Percentiles rank a stretch among this genome's conserved stretches.
These are phyloP conservation scores for Clausena lansium DNA, from an alignment of 345 rosid species.

Conservation along the genomic window DNA sequence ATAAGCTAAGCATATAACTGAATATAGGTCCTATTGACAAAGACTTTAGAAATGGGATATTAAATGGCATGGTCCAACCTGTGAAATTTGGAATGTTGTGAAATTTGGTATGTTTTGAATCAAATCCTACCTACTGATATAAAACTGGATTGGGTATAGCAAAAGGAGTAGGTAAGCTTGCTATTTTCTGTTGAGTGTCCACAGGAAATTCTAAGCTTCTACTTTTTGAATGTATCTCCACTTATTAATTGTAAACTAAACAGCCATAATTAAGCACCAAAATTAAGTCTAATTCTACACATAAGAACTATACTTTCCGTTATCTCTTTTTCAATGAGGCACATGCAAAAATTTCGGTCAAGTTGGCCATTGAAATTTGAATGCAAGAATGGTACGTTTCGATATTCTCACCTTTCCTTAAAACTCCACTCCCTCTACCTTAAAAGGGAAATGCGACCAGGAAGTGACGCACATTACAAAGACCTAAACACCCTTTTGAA, in stretches of 20 bases:
- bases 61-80: neutral
- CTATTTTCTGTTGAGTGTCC: neutral
- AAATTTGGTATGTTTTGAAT: neutral
- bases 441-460: slow-evolving; percentile 49
- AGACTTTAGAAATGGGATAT: neutral
- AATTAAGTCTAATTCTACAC: neutral
- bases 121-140: neutral
- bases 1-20: neutral
- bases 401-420: slow-evolving; percentile 38
- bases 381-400: slow-evolving; percentile 22
- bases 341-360: neutral
- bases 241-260: neutral
- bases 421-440: slow-evolving; percentile 44
- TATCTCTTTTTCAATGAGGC: neutral
- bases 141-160: neutral
- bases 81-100: neutral
- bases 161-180: neutral
- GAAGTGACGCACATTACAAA: slow-evolving; percentile 24
- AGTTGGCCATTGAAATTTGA: slow-evolving; percentile 5
- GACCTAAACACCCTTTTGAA: slow-evolving; percentile 21
- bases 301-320: neutral
- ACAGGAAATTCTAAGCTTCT: neutral
- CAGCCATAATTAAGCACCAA: neutral
- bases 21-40: neutral
- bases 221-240: neutral